Evolutionary conservation across 768 basidiomycete species (phyloP), one percentile per base, ranked within the genome.

Genomic region (Amanita muscaria): DNA sequence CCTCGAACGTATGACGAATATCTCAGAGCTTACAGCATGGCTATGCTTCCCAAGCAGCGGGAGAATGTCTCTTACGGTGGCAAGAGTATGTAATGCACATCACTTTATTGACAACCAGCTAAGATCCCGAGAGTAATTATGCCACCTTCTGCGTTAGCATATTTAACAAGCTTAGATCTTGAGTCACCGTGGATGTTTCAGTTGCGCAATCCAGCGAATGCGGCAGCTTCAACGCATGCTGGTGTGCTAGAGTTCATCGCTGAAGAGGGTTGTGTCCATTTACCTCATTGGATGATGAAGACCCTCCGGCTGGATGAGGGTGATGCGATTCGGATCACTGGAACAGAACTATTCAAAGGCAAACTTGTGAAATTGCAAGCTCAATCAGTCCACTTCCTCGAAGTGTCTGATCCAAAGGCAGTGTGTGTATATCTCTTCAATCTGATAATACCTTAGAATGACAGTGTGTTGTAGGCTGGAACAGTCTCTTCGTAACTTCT

Each of bases 271-370:
- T 73, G 86, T 11, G 93, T 93, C 2, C 86, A 98, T 68, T 71
- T 99, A 12, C 96, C 96, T 0, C 86, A 91, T 54, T 99, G 96
- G 96, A 94, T 99, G 88, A 99, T 99, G 94, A 92, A 87, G 68
- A 92, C 90, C 4, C 69, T 99, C 15, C 79, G 89, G 21, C 66
- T 99, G 21, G 83, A 82, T 44, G 96, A 99, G 64, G 96, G 96
- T 10, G 96, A 98, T 66, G 80, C 90, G 9, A 88, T 99, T 49
- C 82, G 92, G 34, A 82, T 98, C 42, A 92, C 85, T 4, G 92
- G 94, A 6, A 74, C 85, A 2, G 80, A 85, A 49, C 73, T 97
- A 12, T 80, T 80, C 0, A 98, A 98, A 63, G 96, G 94, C 50
- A 91, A 92, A 64, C 72, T 93, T 42, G 88, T 99, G 59, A 99